These are phyloP conservation scores for Planoprotostelium fungivorum DNA, from an alignment of 78 protist species.

Conservation along the genomic window DNA sequence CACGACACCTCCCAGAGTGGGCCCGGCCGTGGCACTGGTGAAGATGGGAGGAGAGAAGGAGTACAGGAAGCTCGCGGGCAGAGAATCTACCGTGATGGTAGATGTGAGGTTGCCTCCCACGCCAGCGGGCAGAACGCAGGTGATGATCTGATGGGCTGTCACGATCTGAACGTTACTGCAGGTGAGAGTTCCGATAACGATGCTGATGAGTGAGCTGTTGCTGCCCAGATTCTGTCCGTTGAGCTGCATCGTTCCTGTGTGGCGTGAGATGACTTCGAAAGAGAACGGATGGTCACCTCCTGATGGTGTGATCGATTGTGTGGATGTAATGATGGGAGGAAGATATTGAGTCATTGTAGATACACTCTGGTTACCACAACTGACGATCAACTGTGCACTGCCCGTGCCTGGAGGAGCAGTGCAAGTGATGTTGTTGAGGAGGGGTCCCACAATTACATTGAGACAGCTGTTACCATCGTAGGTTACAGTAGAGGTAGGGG, in stretches of 20 bases:
- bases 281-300: too few species aligned
- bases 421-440: background rate
- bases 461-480: background rate
- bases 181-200: background rate
- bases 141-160: background rate
- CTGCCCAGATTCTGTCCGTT: background rate
- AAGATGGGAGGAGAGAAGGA: background rate
- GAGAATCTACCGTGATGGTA: background rate
- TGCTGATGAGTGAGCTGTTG: background rate
- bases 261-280: background rate
- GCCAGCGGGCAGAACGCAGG: background rate
- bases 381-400: background rate
- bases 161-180: background rate
- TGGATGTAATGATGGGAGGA: background rate
- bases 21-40: background rate
- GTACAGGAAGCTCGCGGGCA: background rate
- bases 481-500: background rate
- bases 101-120: background rate
- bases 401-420: background rate
- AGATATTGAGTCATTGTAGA: background rate
- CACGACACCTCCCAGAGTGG: background rate
- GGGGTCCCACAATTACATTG: background rate
- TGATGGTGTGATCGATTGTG: too few species aligned
- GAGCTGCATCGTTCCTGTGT: background rate
- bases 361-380: background rate